Percentiles rank a stretch among this genome's conserved stretches.
These are phyloP conservation scores for Monosporascus sp. DNA, from an alignment of 2,329 filamentous ascomycete species.

Conservation along the genomic window DNA sequence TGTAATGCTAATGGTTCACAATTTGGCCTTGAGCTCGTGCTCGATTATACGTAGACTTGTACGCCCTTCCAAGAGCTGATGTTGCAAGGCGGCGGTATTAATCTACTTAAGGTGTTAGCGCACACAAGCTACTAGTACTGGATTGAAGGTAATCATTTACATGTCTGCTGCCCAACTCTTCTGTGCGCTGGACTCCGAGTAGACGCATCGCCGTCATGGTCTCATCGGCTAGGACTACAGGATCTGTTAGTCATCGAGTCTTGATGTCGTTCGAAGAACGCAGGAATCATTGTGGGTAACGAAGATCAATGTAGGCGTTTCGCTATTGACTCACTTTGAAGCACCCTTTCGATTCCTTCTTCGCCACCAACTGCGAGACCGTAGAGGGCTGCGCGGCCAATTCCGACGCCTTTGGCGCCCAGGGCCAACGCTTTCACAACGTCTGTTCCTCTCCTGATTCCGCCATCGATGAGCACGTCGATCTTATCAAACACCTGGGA, in stretches of 20 bases:
- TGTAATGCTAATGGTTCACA: not conserved
- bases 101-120: not conserved
- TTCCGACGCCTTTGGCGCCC: conserved; percentile 33
- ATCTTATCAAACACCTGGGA: conserved; percentile 30
- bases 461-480: conserved; percentile 31
- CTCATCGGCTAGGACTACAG: conserved; percentile 20
- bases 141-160: conserved; percentile 10
- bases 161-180: conserved; percentile 17
- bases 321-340: conserved; percentile 44
- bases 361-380: conserved; percentile 44
- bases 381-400: conserved; percentile 44
- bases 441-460: conserved; percentile 32
- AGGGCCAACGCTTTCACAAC: conserved; percentile 34
- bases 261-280: not conserved
- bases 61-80: not conserved
- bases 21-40: not conserved
- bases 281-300: no score
- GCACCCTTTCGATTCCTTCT: conserved; percentile 52
- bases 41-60: not conserved
- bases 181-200: conserved; percentile 18
- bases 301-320: not conserved
- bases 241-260: not conserved
- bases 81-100: not conserved
- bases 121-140: not conserved
- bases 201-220: conserved; percentile 21